Evolutionary conservation across 208 protist genomes (phyloP).

Genomic region (Jaenimonas drosophilae): DNA sequence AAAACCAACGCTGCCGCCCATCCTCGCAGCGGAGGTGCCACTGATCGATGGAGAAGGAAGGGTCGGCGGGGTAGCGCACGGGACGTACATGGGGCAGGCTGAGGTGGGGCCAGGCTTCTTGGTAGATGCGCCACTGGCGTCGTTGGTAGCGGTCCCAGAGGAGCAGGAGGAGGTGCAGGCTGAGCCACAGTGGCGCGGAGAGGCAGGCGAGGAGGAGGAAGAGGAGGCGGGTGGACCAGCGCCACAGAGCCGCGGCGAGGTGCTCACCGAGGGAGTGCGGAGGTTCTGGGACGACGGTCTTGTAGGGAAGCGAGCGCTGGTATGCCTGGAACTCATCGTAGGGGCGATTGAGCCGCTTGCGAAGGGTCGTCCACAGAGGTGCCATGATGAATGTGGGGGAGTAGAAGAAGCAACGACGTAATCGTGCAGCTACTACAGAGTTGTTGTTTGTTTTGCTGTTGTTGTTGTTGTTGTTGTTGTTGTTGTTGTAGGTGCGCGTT

Average conservation of each 20-base stretch:
- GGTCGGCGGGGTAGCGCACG: slow-evolving; percentile 16
- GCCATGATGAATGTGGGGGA: too few relatives aligned
- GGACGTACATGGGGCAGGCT: slow-evolving; percentile 52
- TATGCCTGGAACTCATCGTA: slow-evolving; percentile 29
- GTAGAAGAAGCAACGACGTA: too few relatives aligned
- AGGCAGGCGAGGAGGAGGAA: background rate
- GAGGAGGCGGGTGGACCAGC: slow-evolving; percentile 1
- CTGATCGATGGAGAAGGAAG: slow-evolving; percentile 34
- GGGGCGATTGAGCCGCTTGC: too few relatives aligned
- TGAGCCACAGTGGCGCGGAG: slow-evolving; percentile 20
- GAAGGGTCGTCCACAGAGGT: too few relatives aligned
- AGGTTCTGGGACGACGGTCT: slow-evolving; percentile 52
- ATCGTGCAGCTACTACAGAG: too few relatives aligned
- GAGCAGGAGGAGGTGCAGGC: slow-evolving; percentile 36
- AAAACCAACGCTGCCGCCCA: slow-evolving; percentile 78
- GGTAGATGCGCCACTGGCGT: slow-evolving; percentile 21
- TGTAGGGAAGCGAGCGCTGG: slow-evolving; percentile 33
- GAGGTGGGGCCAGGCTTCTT: slow-evolving; percentile 24
- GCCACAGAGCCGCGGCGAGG: slow-evolving; percentile 11
- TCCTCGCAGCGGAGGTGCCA: slow-evolving; percentile 86
- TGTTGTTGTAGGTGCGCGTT: background rate
- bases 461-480: slow-evolving; percentile 8
- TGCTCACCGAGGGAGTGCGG: slow-evolving; percentile 42
- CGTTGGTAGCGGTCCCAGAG: slow-evolving; percentile 42
- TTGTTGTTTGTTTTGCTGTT: too few relatives aligned